Conservation (phyloP, 208 protist genomes). For the Crithidia sp. region DNA sequence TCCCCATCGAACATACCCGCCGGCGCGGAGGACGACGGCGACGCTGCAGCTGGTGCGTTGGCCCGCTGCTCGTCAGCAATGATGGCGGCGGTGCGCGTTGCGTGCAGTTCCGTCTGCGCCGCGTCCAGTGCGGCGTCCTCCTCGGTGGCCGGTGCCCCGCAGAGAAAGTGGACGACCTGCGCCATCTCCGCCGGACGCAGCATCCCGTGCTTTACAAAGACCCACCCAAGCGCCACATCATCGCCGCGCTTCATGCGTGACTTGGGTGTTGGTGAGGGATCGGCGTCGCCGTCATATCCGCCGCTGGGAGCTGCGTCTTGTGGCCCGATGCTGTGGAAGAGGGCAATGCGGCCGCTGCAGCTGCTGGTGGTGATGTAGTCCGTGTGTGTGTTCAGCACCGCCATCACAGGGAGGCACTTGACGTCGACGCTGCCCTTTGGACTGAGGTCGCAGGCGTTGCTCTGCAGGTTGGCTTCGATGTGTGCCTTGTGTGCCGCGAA, state of each 20-base stretch:
- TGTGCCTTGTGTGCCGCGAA: slow-evolving; percentile 76
- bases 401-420: slow-evolving; percentile 79
- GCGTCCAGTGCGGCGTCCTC: slow-evolving; percentile 33
- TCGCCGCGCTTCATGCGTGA: slow-evolving; percentile 66
- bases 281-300: slow-evolving; percentile 2
- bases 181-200: slow-evolving; percentile 66
- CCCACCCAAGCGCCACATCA: slow-evolving; percentile 76
- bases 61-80: not conserved
- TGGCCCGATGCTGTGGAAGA: slow-evolving; percentile 68
- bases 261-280: slow-evolving; percentile 2
- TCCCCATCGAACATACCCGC: slow-evolving; percentile 44
- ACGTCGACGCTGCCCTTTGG: slow-evolving; percentile 74
- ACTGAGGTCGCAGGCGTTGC: slow-evolving; percentile 79
- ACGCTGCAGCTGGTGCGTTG: not conserved
- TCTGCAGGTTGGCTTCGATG: slow-evolving; percentile 61
- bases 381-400: slow-evolving; percentile 65
- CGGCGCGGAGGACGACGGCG: not conserved
- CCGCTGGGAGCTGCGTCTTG: not conserved
- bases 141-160: slow-evolving; percentile 33
- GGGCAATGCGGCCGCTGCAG: slow-evolving; percentile 88
- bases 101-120: slow-evolving; percentile 29
- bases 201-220: slow-evolving; percentile 83
- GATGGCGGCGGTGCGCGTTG: slow-evolving; percentile 16
- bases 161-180: slow-evolving; percentile 61
- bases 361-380: slow-evolving; percentile 92